Conservation (phyloP, 352 stramenopile species). For the Detonula confervacea region DNA sequence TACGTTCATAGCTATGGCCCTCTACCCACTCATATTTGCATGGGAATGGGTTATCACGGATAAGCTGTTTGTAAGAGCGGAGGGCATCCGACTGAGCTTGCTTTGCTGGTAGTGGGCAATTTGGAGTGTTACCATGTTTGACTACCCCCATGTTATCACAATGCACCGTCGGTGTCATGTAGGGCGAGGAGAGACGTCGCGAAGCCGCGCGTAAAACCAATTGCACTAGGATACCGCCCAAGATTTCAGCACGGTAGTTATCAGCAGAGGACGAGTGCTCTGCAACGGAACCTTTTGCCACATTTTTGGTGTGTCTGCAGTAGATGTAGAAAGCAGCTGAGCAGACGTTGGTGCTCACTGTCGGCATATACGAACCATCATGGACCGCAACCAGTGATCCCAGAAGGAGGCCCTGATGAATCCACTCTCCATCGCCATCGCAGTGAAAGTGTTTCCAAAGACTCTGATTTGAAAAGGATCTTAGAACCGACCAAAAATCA, state of each 20-base stretch:
- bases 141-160: constrained; percentile 27
- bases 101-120: neutral
- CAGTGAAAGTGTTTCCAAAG: constrained; percentile 5
- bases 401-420: neutral
- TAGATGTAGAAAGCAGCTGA: constrained; percentile 1
- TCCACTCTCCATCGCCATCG: constrained; percentile 36
- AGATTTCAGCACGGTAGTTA: constrained; percentile 16
- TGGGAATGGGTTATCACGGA: neutral
- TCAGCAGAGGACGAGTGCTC: neutral
- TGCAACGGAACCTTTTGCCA: neutral
- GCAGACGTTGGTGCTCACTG: constrained; percentile 1
- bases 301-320: neutral
- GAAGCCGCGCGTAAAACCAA: constrained; percentile 14
- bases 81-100: constrained; percentile 19
- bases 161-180: neutral
- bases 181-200: neutral
- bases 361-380: constrained; percentile 21
- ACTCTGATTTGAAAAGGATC: neutral
- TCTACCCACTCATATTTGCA: constrained; percentile 6
- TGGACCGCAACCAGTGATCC: constrained; percentile 3
- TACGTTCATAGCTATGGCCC: neutral
- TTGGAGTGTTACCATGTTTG: constrained; percentile 19
- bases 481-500: neutral
- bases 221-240: constrained; percentile 6
- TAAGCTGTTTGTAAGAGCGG: constrained; percentile 1